Evolutionary conservation across 2,329 filamentous ascomycete species (phyloP), one percentile per base, ranked within the genome.

Genomic region (Tothia fuscella): DNA sequence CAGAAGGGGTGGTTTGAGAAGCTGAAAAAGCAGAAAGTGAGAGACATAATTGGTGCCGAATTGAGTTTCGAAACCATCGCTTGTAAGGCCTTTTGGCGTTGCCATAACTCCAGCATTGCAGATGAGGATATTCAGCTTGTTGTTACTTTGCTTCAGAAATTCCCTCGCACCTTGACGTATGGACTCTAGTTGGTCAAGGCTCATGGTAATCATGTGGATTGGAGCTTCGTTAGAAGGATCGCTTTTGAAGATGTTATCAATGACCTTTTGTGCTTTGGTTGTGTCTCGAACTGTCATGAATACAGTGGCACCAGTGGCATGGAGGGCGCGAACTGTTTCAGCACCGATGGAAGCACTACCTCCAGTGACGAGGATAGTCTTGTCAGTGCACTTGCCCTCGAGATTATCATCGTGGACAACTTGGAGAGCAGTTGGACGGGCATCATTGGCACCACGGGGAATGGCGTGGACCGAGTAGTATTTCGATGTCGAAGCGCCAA

Each of bases 11-110:
- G 60, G 53, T 20, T 66, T 66, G 21, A 76, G 56, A 1, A 73
- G 59, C 20, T 70, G 58, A 45, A 71, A 68, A 10, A 76, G 59
- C 0, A 74, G 59, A 55, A 75, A 76, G 48, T 73, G 67, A 7
- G 56, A 62, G 2, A 77, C 54, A 49, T 76, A 65, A 50, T 75
- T 74, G 4, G 62, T 66, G 25, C 62, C 71, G 45, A 76, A 67
- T 42, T 75, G 70, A 0, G 52, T 51, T 48, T 76, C 71, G 48
- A 65, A 65, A 20, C 67, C 68, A 29, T 56, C 53, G 13, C n/a
- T 39, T 3, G 50, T 55, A 10, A 36, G 40, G 32, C 47, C 41
- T 35, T 52, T 49, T 4, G 53, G 51, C 1, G 40, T 47, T 2
- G 47, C 51, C 53, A 54, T 54, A 14, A 41, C 13, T 3, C 52